Evolutionary conservation across 1,284 basidiomycete species (phyloP).

Genomic region (Farysia itapuensis): DNA sequence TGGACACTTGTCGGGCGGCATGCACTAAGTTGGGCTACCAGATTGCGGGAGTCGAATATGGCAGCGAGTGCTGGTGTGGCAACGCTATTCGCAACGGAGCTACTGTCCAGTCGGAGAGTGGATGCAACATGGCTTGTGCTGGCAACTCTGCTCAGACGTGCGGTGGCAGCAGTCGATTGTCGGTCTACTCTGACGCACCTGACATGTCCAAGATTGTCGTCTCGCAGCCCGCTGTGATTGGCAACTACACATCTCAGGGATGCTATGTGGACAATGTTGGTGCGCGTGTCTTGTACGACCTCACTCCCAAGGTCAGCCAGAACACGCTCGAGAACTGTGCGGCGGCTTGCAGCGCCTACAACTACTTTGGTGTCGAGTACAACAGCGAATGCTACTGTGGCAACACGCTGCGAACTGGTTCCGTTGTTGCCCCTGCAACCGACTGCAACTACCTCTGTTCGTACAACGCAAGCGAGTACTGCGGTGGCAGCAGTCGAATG

Average conservation of each 20-base stretch:
- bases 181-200: slow-evolving; percentile 42
- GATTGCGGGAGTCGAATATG: slow-evolving; percentile 9
- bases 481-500: slow-evolving; percentile 71
- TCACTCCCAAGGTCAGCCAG: background rate
- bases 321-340: slow-evolving; percentile 57
- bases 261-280: slow-evolving; percentile 6
- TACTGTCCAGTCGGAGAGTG: slow-evolving; percentile 2
- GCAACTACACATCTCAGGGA: slow-evolving; percentile 3
- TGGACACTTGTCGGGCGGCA: slow-evolving; percentile 4
- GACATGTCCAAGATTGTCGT: slow-evolving; percentile 1
- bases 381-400: slow-evolving; percentile 60
- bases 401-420: slow-evolving; percentile 1
- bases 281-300: slow-evolving; percentile 1
- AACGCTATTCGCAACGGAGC: slow-evolving; percentile 5
- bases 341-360: slow-evolving; percentile 57
- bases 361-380: slow-evolving; percentile 59
- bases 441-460: slow-evolving; percentile 71
- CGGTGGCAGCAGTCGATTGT: slow-evolving; percentile 54
- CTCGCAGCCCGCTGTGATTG: slow-evolving; percentile 3
- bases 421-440: slow-evolving; percentile 52
- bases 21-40: slow-evolving; percentile 5
- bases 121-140: slow-evolving; percentile 55
- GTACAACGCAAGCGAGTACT: slow-evolving; percentile 68
- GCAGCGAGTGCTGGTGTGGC: slow-evolving; percentile 58
- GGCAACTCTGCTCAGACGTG: slow-evolving; percentile 56